Evolutionary conservation across 108 stramenopile genomes (phyloP).

Genomic region (Licmophora abbreviata): DNA sequence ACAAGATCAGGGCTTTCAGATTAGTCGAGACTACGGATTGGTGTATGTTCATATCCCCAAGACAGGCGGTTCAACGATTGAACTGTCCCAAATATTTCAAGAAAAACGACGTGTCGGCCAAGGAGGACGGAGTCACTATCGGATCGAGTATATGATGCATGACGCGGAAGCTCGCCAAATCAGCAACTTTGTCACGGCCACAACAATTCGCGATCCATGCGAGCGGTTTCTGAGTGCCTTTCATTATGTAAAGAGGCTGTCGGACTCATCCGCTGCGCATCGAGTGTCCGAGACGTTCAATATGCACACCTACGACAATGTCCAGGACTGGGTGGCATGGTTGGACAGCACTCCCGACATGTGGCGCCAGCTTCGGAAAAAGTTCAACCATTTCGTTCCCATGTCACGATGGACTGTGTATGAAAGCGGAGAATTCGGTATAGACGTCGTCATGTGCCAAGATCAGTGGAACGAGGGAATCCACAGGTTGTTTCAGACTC

Average conservation of each 20-base stretch:
- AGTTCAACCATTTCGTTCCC: neutral
- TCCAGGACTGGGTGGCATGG: neutral
- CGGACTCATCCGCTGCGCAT: neutral
- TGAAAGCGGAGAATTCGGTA: conserved; percentile 1
- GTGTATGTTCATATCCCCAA: conserved; percentile 1
- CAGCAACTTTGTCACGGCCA: conserved; percentile 1
- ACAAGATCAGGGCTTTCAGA: neutral
- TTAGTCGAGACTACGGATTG: neutral
- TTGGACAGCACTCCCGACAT: neutral
- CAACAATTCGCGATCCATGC: neutral
- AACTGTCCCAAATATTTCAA: neutral
- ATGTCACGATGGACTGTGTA: neutral
- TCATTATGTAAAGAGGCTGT: neutral
- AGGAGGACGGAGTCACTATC: neutral
- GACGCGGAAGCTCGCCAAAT: neutral
- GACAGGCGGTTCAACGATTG: conserved; percentile 2
- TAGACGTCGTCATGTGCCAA: conserved; percentile 2
- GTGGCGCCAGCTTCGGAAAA: neutral
- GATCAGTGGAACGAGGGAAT: conserved; percentile 1
- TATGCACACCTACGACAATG: neutral
- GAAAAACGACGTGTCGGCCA: neutral
- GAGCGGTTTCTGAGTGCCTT: neutral
- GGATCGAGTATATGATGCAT: neutral
- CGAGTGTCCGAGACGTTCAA: too few relatives aligned
- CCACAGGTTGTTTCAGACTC: neutral